Percentiles rank a stretch among this genome's conserved stretches.
Evolutionary conservation across 768 basidiomycete genomes (phyloP).

Genomic region (Paxillus ammoniavirescens): DNA sequence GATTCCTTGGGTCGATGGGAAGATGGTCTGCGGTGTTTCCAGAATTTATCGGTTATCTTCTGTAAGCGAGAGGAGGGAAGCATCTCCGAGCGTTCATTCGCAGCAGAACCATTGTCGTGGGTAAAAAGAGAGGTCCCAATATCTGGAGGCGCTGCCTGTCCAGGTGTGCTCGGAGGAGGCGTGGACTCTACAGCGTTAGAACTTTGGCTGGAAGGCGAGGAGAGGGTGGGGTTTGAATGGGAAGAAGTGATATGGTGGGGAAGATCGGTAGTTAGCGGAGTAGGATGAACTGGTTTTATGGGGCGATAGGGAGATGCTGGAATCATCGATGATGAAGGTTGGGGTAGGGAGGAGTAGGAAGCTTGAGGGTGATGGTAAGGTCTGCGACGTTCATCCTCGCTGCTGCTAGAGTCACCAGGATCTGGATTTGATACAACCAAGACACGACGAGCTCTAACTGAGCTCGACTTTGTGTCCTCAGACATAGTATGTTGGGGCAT

Average conservation of each 20-base stretch:
- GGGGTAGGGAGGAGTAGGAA: slow-evolving; percentile 26
- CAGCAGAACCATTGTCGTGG: slow-evolving; percentile 34
- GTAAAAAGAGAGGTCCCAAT: slow-evolving; percentile 38
- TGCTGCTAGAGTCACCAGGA: slow-evolving; percentile 44
- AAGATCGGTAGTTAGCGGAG: slow-evolving; percentile 39
- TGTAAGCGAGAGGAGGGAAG: slow-evolving; percentile 29
- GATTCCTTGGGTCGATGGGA: slow-evolving; percentile 27
- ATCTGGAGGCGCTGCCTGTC: slow-evolving; percentile 43
- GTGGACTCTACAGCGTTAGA: slow-evolving; percentile 63
- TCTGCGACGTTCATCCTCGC: slow-evolving; percentile 34
- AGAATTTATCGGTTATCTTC: slow-evolving; percentile 32
- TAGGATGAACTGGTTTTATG: slow-evolving; percentile 20
- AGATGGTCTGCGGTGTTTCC: slow-evolving; percentile 28
- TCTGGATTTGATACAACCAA: slow-evolving; percentile 64
- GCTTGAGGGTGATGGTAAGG: slow-evolving; percentile 17
- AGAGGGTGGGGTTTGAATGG: slow-evolving; percentile 54
- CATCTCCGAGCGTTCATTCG: slow-evolving; percentile 29
- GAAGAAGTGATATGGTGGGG: slow-evolving; percentile 35
- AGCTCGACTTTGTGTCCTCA: slow-evolving; percentile 50
- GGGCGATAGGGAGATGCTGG: slow-evolving; percentile 20
- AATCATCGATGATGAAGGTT: slow-evolving; percentile 23
- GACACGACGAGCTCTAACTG: slow-evolving; percentile 36
- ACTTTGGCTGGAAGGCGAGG: slow-evolving; percentile 68
- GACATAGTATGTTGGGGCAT: slow-evolving; percentile 48
- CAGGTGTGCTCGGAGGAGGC: slow-evolving; percentile 71